Evolutionary conservation across 108 stramenopile genomes (phyloP).

Genomic region (Craspedostauros australis): DNA sequence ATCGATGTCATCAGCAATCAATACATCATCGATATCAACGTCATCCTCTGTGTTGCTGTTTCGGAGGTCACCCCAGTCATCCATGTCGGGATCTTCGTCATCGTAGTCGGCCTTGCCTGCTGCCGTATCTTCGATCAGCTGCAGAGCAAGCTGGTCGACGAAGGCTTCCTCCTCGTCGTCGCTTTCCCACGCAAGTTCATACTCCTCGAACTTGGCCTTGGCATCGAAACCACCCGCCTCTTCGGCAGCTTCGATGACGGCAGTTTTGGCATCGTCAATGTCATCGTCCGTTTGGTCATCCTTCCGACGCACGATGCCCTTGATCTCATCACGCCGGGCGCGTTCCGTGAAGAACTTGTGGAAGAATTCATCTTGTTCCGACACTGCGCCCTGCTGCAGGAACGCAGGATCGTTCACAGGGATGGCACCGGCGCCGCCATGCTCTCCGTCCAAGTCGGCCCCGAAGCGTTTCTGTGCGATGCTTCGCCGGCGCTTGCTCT

Average conservation of each 20-base stretch:
- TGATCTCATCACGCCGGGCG: slow-evolving; percentile 73
- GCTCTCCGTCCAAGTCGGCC: slow-evolving; percentile 21
- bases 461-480: slow-evolving; percentile 55
- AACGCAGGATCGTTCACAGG: slow-evolving; percentile 81
- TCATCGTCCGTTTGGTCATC: slow-evolving; percentile 53
- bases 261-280: slow-evolving; percentile 30
- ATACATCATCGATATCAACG: slow-evolving; percentile 19
- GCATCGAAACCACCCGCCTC: slow-evolving; percentile 24
- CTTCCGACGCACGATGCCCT: slow-evolving; percentile 56
- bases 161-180: slow-evolving; percentile 87
- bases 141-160: slow-evolving; percentile 83
- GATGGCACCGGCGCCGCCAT: slow-evolving; percentile 8
- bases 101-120: slow-evolving; percentile 68
- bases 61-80: slow-evolving; percentile 78
- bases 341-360: slow-evolving; percentile 87
- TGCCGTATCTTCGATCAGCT: slow-evolving; percentile 67
- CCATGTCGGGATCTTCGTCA: slow-evolving; percentile 92
- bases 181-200: slow-evolving; percentile 50
- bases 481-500: slow-evolving; percentile 32
- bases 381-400: slow-evolving; percentile 35
- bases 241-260: slow-evolving; percentile 53
- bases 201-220: slow-evolving; percentile 23
- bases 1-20: slow-evolving; percentile 12
- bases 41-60: slow-evolving; percentile 40
- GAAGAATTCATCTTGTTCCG: slow-evolving; percentile 87